These are phyloP conservation scores for Drechslera avenae DNA, from an alignment of 2,329 filamentous ascomycete species.

Conservation along the genomic window DNA sequence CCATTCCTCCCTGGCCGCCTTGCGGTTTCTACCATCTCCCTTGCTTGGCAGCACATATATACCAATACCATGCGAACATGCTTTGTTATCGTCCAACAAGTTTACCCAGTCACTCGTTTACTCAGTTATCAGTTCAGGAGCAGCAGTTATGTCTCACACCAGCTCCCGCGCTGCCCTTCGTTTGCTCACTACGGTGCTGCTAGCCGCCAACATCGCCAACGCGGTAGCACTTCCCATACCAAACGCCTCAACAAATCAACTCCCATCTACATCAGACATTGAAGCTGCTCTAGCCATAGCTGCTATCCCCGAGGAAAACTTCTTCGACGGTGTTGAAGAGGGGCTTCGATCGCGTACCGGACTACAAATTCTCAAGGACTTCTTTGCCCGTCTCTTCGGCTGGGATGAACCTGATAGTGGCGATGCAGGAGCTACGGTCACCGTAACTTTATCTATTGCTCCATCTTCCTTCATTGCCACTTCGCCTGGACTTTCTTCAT, in stretches of 20 bases:
- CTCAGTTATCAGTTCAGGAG: background rate
- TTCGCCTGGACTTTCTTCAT: too few relatives aligned
- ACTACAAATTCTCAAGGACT: too few relatives aligned
- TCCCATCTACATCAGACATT: background rate
- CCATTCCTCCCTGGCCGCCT: slow-evolving; percentile 20
- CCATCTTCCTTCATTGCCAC: too few relatives aligned
- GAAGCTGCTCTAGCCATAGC: background rate
- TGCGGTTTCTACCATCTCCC: slow-evolving; percentile 11
- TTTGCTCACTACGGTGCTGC: slow-evolving; percentile 9
- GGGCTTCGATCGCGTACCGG: too few relatives aligned
- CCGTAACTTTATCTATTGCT: too few relatives aligned
- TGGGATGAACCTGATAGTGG: too few relatives aligned
- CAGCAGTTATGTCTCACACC: slow-evolving; percentile 11
- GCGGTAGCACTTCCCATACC: slow-evolving; percentile 7
- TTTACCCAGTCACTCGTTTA: slow-evolving; percentile 13
- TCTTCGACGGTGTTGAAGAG: too few relatives aligned
- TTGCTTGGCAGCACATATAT: slow-evolving; percentile 19
- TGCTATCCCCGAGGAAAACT: background rate
- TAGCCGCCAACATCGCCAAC: slow-evolving; percentile 12
- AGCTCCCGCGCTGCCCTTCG: slow-evolving; percentile 13
- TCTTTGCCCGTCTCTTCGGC: too few relatives aligned
- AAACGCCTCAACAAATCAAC: background rate
- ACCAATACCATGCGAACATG: slow-evolving; percentile 7
- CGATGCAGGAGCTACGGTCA: too few relatives aligned
- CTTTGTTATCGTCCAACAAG: background rate